Evolutionary conservation across 768 basidiomycete species (phyloP).

Genomic region (Podaxis sp.): DNA sequence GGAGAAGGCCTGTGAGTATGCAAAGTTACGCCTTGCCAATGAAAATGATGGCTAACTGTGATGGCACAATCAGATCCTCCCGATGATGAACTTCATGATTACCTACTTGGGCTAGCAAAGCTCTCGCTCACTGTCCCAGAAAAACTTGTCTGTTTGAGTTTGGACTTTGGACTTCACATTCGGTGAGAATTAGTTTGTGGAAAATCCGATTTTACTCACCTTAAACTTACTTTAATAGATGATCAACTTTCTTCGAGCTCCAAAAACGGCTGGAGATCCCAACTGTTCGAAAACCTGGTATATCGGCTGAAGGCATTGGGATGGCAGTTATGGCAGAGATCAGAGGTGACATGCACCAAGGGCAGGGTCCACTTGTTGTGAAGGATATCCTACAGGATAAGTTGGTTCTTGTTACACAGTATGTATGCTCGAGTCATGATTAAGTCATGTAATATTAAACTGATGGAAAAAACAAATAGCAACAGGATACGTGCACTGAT

Average conservation of each 20-base stretch:
- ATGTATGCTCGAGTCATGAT: background rate
- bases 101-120: background rate
- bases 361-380: background rate
- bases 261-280: background rate
- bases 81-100: background rate
- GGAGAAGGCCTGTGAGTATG: background rate
- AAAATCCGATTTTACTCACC: background rate
- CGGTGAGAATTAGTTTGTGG: background rate
- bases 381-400: background rate
- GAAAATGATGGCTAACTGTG: too few relatives aligned
- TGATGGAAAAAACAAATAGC: conserved; percentile 2
- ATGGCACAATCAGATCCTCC: conserved; percentile 11
- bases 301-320: background rate
- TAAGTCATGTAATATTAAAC: background rate
- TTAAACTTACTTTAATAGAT: background rate
- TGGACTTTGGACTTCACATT: background rate
- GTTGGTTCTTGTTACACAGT: background rate
- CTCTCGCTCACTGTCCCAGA: background rate
- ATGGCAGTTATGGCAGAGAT: background rate
- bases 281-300: conserved; percentile 1
- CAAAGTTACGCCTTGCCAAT: background rate
- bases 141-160: background rate
- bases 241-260: background rate
- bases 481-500: conserved; percentile 21
- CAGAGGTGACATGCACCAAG: background rate